Evolutionary conservation across 2,329 filamentous ascomycete genomes (phyloP).

Genomic region (Exserohilum rostratum): DNA sequence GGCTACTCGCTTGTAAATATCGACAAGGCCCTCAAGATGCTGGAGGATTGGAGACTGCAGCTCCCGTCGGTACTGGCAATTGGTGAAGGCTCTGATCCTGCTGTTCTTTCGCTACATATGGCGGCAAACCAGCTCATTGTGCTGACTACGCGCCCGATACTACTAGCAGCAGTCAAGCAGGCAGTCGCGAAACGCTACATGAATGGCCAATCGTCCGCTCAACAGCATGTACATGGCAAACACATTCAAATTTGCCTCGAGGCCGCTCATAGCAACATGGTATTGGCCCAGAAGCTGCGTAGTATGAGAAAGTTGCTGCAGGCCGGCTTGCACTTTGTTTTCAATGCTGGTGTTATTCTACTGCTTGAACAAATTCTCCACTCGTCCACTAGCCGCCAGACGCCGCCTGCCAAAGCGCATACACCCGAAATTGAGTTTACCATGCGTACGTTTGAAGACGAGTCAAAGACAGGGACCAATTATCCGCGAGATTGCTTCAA

Average conservation of each 20-base stretch:
- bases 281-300: slow-evolving; percentile 21
- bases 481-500: slow-evolving; percentile 33
- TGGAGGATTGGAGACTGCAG: slow-evolving; percentile 26
- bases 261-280: slow-evolving; percentile 29
- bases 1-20: slow-evolving; percentile 15
- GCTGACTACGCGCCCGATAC: slow-evolving; percentile 31
- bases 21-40: slow-evolving; percentile 28
- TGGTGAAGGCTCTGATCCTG: slow-evolving; percentile 19
- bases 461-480: slow-evolving; percentile 31
- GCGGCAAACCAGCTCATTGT: slow-evolving; percentile 33
- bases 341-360: slow-evolving; percentile 36
- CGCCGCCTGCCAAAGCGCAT: neutral
- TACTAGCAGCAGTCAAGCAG: slow-evolving; percentile 33
- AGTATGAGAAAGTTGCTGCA: slow-evolving; percentile 25
- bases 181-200: slow-evolving; percentile 28
- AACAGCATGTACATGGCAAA: slow-evolving; percentile 16
- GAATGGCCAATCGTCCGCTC: slow-evolving; percentile 14
- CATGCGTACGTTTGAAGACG: slow-evolving; percentile 30
- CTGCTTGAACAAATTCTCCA: slow-evolving; percentile 30
- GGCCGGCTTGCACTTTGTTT: slow-evolving; percentile 34
- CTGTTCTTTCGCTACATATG: slow-evolving; percentile 34
- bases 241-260: slow-evolving; percentile 23
- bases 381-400: neutral
- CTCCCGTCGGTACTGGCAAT: slow-evolving; percentile 23
- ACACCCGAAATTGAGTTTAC: slow-evolving; percentile 27